Evolutionary conservation across 2,329 filamentous ascomycete species (phyloP).

Genomic region (Hypomyces rosellus): DNA sequence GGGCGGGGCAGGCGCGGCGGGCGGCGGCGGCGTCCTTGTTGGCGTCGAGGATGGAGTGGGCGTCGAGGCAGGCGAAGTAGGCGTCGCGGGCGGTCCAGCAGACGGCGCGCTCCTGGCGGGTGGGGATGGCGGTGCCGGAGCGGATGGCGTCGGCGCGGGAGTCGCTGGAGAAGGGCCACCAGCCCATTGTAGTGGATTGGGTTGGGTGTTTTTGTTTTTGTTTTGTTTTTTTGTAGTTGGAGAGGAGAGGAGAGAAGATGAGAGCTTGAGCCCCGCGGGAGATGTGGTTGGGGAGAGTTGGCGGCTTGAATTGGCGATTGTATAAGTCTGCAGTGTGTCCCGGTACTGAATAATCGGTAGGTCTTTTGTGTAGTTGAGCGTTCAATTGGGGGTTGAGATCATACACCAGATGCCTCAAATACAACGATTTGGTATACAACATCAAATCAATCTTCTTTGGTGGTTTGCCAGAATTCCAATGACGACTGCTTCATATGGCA

Average conservation of each 20-base stretch:
- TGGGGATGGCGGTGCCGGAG: constrained; percentile 65
- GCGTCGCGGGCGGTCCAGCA: constrained; percentile 88
- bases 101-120: constrained; percentile 68
- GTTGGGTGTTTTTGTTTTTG: neutral
- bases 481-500: neutral
- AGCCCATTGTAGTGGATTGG: constrained; percentile 35
- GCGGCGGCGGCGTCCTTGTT: constrained; percentile 36
- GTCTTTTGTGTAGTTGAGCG: no score
- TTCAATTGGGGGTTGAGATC: no score
- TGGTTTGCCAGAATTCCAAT: no score
- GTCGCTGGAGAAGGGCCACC: constrained; percentile 37
- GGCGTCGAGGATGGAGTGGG: constrained; percentile 70
- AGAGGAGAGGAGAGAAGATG: no score
- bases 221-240: neutral
- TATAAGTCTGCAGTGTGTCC: no score
- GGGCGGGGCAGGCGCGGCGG: constrained; percentile 32
- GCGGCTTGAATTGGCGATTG: no score
- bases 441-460: no score
- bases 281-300: no score
- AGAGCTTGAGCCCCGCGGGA: no score
- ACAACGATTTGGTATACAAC: no score
- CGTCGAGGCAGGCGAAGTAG: constrained; percentile 85
- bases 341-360: no score
- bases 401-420: no score
- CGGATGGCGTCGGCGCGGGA: constrained; percentile 49